Conservation (phyloP, 2,329 filamentous ascomycete species). For the Aaosphaeria pasadenensis region DNA sequence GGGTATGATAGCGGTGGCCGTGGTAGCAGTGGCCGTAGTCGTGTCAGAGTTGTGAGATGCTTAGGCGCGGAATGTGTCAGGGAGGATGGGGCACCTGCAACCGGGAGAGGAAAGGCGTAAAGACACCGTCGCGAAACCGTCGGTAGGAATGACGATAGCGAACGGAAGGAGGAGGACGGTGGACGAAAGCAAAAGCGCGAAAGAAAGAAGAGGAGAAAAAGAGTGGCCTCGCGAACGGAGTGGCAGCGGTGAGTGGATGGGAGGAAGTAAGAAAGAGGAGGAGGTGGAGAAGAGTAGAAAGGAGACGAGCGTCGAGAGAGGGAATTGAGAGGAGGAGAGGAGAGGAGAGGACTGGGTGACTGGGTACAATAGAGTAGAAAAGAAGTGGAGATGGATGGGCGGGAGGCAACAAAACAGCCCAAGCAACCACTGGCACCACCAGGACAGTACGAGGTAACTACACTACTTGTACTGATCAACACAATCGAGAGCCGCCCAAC, state of each 20-base stretch:
- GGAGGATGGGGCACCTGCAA: neutral
- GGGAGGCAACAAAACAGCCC: too few species aligned
- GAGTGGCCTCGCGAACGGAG: neutral
- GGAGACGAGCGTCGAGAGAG: neutral
- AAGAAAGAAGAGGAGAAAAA: neutral
- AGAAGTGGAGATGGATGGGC: too few species aligned
- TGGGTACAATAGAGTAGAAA: too few species aligned
- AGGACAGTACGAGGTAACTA: too few species aligned
- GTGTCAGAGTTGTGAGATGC: neutral
- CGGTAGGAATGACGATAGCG: neutral
- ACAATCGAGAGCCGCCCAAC: too few species aligned
- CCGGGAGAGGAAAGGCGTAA: neutral
- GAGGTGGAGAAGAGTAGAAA: neutral
- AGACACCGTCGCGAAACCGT: neutral
- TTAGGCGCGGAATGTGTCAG: neutral
- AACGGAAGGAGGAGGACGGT: neutral
- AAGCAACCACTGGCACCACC: too few species aligned
- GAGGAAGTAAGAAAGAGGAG: neutral
- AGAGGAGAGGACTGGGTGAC: neutral
- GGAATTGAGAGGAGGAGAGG: neutral
- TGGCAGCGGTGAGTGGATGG: neutral
- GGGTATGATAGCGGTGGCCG: too few species aligned
- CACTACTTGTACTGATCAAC: too few species aligned
- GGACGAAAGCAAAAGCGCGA: neutral
- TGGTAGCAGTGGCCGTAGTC: neutral